Evolutionary conservation across 768 basidiomycete genomes (phyloP).

Genomic region (Lactifluus hygrophoroides): DNA sequence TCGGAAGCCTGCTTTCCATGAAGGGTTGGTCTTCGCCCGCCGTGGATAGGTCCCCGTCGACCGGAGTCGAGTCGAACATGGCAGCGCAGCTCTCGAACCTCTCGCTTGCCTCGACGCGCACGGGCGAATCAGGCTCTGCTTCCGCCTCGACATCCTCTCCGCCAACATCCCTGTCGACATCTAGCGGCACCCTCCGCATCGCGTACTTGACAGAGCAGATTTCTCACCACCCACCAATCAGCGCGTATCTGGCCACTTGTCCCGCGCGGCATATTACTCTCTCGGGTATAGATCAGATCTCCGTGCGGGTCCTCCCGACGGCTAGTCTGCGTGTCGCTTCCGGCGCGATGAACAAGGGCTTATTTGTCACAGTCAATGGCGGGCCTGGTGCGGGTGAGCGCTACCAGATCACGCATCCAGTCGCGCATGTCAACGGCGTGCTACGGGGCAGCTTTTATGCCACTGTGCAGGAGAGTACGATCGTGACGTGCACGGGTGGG

Average conservation of each 20-base stretch:
- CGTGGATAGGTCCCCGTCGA: slow-evolving; percentile 24
- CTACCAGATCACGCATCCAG: slow-evolving; percentile 86
- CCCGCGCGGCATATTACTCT: slow-evolving; percentile 65
- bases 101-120: slow-evolving; percentile 36
- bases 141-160: slow-evolving; percentile 20
- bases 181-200: slow-evolving; percentile 43
- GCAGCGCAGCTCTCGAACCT: slow-evolving; percentile 54
- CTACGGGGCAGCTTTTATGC: slow-evolving; percentile 88
- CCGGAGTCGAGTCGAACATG: slow-evolving; percentile 38
- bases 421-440: slow-evolving; percentile 86
- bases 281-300: slow-evolving; percentile 85
- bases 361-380: slow-evolving; percentile 71
- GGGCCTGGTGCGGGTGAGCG: slow-evolving; percentile 68
- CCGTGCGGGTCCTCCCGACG: slow-evolving; percentile 86
- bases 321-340: slow-evolving; percentile 66
- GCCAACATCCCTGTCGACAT: slow-evolving; percentile 24
- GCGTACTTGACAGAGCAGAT: slow-evolving; percentile 88
- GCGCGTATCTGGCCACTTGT: slow-evolving; percentile 71
- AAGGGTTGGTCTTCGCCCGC: slow-evolving; percentile 35
- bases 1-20: slow-evolving; percentile 47
- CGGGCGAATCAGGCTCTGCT: slow-evolving; percentile 21
- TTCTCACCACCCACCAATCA: slow-evolving; percentile 95
- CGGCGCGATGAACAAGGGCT: slow-evolving; percentile 80
- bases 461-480: slow-evolving; percentile 70
- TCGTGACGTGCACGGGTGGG: slow-evolving; percentile 73